phyloP scores from a whole-genome alignment of 1,139 yeast genomes.

The Chernovozyma sophiae-reginae region DNA sequence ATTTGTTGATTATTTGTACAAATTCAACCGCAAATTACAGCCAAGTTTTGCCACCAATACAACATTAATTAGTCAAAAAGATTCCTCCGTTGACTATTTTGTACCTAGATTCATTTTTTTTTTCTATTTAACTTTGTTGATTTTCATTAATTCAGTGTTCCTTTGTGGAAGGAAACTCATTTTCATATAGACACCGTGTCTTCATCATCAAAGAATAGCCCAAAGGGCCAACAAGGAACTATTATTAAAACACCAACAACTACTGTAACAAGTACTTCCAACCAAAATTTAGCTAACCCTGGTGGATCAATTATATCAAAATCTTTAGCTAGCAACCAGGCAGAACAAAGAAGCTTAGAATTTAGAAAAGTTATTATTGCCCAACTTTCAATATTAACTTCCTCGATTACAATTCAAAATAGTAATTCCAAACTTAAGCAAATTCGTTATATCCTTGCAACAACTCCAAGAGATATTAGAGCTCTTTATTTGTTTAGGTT shows the following conservation, averaged over 20 bases:
- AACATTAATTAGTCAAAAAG: not conserved
- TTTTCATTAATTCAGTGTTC: no score
- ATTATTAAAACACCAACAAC: not conserved
- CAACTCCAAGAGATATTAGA: slow-evolving; percentile 27
- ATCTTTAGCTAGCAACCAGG: not conserved
- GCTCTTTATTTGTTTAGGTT: slow-evolving; percentile 16
- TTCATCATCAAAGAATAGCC: slow-evolving; percentile 27
- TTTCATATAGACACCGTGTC: slow-evolving; percentile 21
- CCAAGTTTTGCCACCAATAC: not conserved
- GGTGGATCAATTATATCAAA: not conserved
- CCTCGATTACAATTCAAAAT: slow-evolving; percentile 39
- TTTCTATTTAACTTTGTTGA: no score
- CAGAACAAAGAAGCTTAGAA: slow-evolving; percentile 15
- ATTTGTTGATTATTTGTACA: no score
- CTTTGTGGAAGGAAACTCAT: no score
- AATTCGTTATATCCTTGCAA: slow-evolving; percentile 39
- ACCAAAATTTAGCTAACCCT: not conserved
- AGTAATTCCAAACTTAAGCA: slow-evolving; percentile 40
- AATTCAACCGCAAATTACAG: no score
- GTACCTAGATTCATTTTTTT: not conserved
- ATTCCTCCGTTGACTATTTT: not conserved
- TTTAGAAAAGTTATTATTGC: slow-evolving; percentile 44
- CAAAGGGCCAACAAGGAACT: slow-evolving; percentile 24
- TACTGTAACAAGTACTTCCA: not conserved
- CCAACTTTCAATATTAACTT: slow-evolving; percentile 50